These are phyloP conservation scores for Aristolochia fimbriata DNA, from an alignment of 164 flowering plant species.

Conservation along the genomic window DNA sequence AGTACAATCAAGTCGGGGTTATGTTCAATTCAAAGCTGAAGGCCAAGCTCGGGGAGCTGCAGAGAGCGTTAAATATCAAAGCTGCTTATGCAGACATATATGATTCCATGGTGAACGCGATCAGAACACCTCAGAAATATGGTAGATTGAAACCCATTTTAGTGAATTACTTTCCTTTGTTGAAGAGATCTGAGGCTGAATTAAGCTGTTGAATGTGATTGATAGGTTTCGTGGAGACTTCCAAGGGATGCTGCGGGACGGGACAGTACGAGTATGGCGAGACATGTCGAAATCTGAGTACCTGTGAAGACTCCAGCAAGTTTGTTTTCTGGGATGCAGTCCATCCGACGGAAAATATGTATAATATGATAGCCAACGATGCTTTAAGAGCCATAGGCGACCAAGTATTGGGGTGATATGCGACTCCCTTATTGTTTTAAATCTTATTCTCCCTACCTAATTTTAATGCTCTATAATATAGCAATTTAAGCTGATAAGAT, in stretches of 20 bases:
- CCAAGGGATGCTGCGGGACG: constrained; percentile 67
- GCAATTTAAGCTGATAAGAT: too few relatives aligned
- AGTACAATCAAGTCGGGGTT: constrained; percentile 22
- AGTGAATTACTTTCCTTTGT: not conserved
- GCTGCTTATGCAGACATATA: constrained; percentile 29
- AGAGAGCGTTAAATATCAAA: constrained; percentile 12
- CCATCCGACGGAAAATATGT: constrained; percentile 57
- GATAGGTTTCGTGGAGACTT: constrained; percentile 39
- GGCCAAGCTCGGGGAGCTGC: constrained; percentile 11
- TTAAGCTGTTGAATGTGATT: not conserved
- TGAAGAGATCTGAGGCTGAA: not conserved
- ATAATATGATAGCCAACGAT: constrained; percentile 29
- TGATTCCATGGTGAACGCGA: constrained; percentile 17
- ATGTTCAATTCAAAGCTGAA: constrained; percentile 29
- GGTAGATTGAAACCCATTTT: constrained; percentile 21
- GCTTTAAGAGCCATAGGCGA: constrained; percentile 13
- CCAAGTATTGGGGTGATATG: not conserved
- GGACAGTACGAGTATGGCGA: constrained; percentile 41
- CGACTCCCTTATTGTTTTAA: not conserved
- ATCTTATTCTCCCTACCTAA: too few relatives aligned
- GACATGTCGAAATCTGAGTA: constrained; percentile 28
- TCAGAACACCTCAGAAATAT: constrained; percentile 30
- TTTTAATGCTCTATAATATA: too few relatives aligned
- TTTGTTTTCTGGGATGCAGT: constrained; percentile 69
- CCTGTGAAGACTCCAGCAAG: constrained; percentile 35